Evolutionary conservation across 805 yeast species (phyloP).

Genomic region (Wickerhamiella allomyrinae): DNA sequence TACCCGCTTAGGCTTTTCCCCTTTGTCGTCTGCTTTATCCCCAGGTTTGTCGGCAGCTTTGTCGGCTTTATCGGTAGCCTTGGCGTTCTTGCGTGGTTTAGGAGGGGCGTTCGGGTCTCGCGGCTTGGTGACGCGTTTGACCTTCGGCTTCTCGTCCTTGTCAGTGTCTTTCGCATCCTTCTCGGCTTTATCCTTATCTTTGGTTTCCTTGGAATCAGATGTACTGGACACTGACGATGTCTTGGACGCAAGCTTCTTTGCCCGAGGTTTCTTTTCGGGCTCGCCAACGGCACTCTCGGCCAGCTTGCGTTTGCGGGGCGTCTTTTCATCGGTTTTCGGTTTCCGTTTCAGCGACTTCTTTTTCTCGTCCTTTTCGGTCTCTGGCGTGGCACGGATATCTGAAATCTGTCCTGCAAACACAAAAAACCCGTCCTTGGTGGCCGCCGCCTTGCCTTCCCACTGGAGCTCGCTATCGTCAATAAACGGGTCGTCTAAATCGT

Average conservation of each 20-base stretch:
- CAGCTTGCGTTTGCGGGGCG: conserved; percentile 5
- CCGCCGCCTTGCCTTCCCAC: conserved; percentile 87
- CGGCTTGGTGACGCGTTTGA: neutral
- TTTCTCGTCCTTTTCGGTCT: conserved; percentile 11
- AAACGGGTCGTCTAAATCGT: conserved; percentile 87
- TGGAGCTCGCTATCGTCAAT: conserved; percentile 87
- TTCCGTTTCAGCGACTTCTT: conserved; percentile 13
- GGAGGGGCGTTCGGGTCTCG: conserved; percentile 2
- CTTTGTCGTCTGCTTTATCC: neutral
- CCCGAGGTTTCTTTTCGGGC: neutral
- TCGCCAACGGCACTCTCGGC: conserved; percentile 1
- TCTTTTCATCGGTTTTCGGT: conserved; percentile 3
- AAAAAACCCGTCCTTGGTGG: conserved; percentile 89
- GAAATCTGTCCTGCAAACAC: conserved; percentile 84
- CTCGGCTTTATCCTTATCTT: neutral
- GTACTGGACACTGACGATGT: no score
- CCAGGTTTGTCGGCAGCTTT: conserved; percentile 2
- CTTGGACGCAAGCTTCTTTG: neutral
- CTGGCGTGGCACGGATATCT: conserved; percentile 6
- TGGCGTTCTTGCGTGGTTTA: conserved; percentile 1
- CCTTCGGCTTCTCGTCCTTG: conserved; percentile 4
- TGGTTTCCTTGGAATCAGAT: neutral
- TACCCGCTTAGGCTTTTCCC: conserved; percentile 3
- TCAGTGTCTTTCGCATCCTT: neutral
- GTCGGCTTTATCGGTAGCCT: conserved; percentile 24